Base-by-base conservation (phyloP, 495 filamentous ascomycete species). In the Penicillium cataractarum region DNA sequence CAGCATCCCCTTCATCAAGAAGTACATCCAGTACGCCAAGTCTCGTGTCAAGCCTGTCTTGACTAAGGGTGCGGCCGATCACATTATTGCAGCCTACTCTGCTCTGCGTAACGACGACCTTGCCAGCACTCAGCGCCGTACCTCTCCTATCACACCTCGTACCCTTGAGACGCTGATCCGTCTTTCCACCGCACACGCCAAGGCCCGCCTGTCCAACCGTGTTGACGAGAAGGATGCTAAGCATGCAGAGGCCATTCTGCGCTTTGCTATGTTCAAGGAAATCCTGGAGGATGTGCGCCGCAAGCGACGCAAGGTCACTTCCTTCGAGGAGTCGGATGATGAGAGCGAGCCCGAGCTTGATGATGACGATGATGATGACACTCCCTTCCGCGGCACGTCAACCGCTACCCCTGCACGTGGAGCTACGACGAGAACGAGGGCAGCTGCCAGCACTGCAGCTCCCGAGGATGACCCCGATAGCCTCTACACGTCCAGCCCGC, bases 11-110 rank as follows among this genome's bases (percentile, higher is more conserved):
- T 99, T 99, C 80, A 93, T 99, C 78, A 98, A 98, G 82, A 99
- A 99, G 77, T 99, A 97, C 74, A 93, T 99, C 61, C 95, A 99
- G 73, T 99, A 99, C 74, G 93, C 96, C 66, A 98, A 98, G 78
- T 89, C 87, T 29, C 81, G 95, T 72, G 84, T 97, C 68, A 94
- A 93, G 86, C 95, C 95, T 5, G 81, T 96, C 26, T 78, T 99
- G 58, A 97, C 96, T 17, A 93, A 94, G 71, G 93, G 92, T 29
- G 95, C 96, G 10, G 91, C 93, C 40, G 91, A 97, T 67, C 91
- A 96, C 65, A 96, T 98, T 69, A 88, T 94, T 53, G 84, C 90
- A 17, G 90, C 92, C n/a, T 99, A 97, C 76, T 93, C 93, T 27
- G 90, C 90, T 22, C 86, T 99, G 9, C 86, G 95, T 52, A 99